Base-by-base conservation (phyloP, 1,284 basidiomycete genomes). In the Boletus sp. region DNA sequence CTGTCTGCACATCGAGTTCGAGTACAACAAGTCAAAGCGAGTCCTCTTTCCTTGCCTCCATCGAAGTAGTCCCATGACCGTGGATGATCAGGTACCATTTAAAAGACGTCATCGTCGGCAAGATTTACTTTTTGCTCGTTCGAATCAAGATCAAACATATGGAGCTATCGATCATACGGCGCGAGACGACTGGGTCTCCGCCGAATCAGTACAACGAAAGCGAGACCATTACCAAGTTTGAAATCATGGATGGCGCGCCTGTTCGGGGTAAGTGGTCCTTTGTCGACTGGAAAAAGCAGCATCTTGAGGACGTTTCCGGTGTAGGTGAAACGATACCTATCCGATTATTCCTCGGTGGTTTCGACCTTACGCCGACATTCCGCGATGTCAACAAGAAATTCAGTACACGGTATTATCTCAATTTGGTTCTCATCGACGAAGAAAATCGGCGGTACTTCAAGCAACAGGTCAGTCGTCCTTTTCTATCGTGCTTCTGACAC, bases 111-210 rank as follows among this genome's bases (percentile, higher is more conserved):
- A 99, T 99, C 47, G 95, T 99, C 12, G 95, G 95, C 69, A 98
- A 98, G 75, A 98, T 99, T 65, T 98, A 96, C 75, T 99, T 99
- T 72, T 75, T 99, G 25, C 86, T 99, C 36, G 95, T 99, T 7
- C 86, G 95, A 51, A 98, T 99, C 79, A 98, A 99, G 77, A 98
- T 99, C 74, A 98, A 99, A 71, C 94, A 99, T 62, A 98, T 98
- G 94, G 96, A 99, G 65, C 78, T 99, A 16, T 96, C 93, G 13
- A 98, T 98, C 65, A 98, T 99, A 57, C 85, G 95, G 23, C 80
- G 95, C 34, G 95, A 99, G 69, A 98, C 95, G 17, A 98, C 96
- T 0, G 95, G 95, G 16, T 79, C 92, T 4, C 89, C 90, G 4
- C 96, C 95, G 8, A 99, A 99, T 65, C 93, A 95, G 71, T 99